Conservation (phyloP, 2,329 filamentous ascomycete species). For the Colletotrichum tofieldiae region DNA sequence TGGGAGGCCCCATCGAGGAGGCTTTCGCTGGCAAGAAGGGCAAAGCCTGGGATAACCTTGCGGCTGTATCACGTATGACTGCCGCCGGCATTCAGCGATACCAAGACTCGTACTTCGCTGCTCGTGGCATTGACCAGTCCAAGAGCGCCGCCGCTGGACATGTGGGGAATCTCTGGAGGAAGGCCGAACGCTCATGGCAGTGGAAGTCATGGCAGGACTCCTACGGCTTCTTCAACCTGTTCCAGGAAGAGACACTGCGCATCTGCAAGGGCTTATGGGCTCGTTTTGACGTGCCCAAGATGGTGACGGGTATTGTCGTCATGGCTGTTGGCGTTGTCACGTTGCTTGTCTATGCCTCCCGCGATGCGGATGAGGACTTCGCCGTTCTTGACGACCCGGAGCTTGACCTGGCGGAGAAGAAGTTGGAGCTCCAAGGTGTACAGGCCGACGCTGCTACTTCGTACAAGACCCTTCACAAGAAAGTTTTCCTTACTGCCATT, state of each 20-base stretch:
- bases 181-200: slow-evolving; percentile 61
- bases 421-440: slow-evolving; percentile 65
- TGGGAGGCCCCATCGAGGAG: slow-evolving; percentile 94
- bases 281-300: slow-evolving; percentile 88
- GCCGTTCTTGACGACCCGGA: slow-evolving; percentile 70
- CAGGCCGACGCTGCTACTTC: slow-evolving; percentile 49
- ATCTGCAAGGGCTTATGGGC: slow-evolving; percentile 92
- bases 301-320: slow-evolving; percentile 84
- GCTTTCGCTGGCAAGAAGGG: slow-evolving; percentile 84
- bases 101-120: slow-evolving; percentile 84
- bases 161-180: slow-evolving; percentile 62
- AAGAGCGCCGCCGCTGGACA: slow-evolving; percentile 61
- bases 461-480: slow-evolving; percentile 57
- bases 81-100: slow-evolving; percentile 92
- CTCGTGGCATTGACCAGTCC: slow-evolving; percentile 77
- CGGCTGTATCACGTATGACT: slow-evolving; percentile 81
- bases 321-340: slow-evolving; percentile 78
- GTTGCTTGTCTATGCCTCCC: slow-evolving; percentile 81
- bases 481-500: slow-evolving; percentile 56
- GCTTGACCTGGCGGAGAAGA: slow-evolving; percentile 72
- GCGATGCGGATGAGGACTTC: slow-evolving; percentile 69
- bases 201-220: slow-evolving; percentile 57
- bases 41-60: slow-evolving; percentile 82
- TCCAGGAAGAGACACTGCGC: slow-evolving; percentile 83
- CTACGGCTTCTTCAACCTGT: slow-evolving; percentile 76